A percentile compares a stretch with the other conserved stretches of the same genome.
Evolutionary conservation across 345 rosid species (phyloP).

Genomic region (Eucalyptus tenuipes): DNA sequence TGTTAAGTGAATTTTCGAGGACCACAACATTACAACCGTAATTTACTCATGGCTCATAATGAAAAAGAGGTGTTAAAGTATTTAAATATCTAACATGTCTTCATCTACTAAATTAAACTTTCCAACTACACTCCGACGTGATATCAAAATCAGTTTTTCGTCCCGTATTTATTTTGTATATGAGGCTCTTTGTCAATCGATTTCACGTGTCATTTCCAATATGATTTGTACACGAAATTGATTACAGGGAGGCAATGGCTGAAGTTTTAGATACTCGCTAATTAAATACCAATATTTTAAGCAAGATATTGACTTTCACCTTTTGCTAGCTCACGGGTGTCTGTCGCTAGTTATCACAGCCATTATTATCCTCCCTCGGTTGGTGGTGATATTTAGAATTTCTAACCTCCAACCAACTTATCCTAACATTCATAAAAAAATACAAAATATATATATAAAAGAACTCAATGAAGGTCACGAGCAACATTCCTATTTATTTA

Average conservation of each 20-base stretch:
- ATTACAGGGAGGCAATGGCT: not conserved
- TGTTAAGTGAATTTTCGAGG: not conserved
- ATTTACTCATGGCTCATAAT: not conserved
- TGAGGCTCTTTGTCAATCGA: not conserved
- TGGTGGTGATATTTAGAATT: not conserved
- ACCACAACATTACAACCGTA: rapidly evolving
- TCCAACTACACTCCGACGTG: not conserved
- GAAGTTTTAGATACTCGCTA: not conserved
- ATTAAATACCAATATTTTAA: not conserved
- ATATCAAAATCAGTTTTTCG: not conserved
- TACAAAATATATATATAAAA: not conserved
- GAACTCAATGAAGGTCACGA: not conserved
- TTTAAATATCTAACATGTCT: not conserved
- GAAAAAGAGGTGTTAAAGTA: not conserved
- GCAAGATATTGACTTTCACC: not conserved
- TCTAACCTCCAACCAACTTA: not conserved
- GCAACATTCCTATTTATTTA: not conserved
- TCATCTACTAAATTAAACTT: not conserved
- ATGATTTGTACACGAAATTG: not conserved
- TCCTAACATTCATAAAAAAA: not conserved
- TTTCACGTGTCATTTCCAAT: not conserved
- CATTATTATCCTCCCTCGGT: not conserved
- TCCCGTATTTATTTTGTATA: not conserved
- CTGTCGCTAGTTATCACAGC: not conserved
- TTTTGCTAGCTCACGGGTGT: not conserved